Evolutionary conservation across 257 asterid genomes (phyloP), one percentile per base, ranked within the genome.

Genomic region (Thymus quinquecostatus): DNA sequence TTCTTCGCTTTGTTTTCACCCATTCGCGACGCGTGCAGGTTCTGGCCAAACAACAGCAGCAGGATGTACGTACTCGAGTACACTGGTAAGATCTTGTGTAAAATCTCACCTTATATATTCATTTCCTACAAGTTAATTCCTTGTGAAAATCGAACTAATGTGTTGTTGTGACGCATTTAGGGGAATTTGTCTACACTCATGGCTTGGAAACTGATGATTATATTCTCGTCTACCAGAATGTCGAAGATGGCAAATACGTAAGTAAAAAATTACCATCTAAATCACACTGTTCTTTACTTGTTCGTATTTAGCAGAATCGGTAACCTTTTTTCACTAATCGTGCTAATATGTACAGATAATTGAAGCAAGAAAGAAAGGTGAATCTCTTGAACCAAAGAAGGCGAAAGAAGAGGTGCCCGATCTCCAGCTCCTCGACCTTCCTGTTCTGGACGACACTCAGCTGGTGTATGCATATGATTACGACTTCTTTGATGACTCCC

Each of bases 21-120:
- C 55, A 10, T 53, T 64, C 43, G 9, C 2, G 27, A 38, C 0
- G 6, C 41, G 6, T 38, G 13, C 54, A 86, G 91, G 49, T 86
- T 56, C 61, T 86, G 91, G 88, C 91, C 91, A n/a, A 86, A 86
- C 33, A 86, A 86, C 34, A 86, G 80, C 73, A 86, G 91, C 78
- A 80, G 85, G 75, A 86, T 86, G 88, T 83, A 86, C 34, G 86
- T 86, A 48, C 84, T 86, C 0, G 91, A 86, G 79, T 78, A 79
- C 4, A 86, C 91, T 1, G 91, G 91, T 86, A 77, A 8, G 58
- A 56, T 73, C 49, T 38, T 64, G 8, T 1, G 2, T 49, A 61
- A 56, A n/a, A 38, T 44, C 40, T 71, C 10, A 32, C 10, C 27
- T 32, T 29, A 12, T 21, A 21, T 21, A 21, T 57, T 7, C 10